A percentile compares a stretch with the other conserved stretches of the same genome.
These are phyloP conservation scores for Komagataella mondaviorum DNA, from an alignment of 805 yeast genomes.

Conservation along the genomic window DNA sequence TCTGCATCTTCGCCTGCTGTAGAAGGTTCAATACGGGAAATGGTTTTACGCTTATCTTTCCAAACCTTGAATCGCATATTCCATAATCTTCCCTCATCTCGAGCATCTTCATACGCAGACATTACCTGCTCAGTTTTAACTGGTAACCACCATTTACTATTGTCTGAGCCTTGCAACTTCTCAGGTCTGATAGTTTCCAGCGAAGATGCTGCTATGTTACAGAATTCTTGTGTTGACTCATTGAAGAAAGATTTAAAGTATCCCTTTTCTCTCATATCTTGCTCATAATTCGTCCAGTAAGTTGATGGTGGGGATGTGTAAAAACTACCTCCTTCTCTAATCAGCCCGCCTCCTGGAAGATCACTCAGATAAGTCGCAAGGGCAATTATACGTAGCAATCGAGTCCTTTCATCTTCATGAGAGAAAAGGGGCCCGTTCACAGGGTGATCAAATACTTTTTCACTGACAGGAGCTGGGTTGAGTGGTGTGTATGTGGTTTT, in stretches of 20 bases:
- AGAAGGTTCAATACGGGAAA: constrained; percentile 15
- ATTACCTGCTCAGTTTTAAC: background rate
- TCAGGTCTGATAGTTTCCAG: background rate
- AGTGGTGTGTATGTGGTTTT: constrained; percentile 39
- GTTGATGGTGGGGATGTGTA: background rate
- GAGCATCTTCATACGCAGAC: background rate
- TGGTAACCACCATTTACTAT: background rate
- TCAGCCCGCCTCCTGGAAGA: background rate
- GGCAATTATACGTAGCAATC: constrained; percentile 16
- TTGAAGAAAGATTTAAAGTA: background rate
- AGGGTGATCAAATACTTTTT: constrained; percentile 51
- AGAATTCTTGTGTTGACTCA: background rate
- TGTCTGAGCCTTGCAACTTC: background rate
- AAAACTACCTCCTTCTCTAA: background rate
- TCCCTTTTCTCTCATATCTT: background rate
- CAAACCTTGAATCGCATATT: constrained; percentile 7
- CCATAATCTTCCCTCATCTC: background rate
- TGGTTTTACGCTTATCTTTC: constrained; percentile 12
- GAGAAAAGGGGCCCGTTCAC: constrained; percentile 43
- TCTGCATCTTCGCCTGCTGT: constrained; percentile 19
- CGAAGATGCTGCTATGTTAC: background rate
- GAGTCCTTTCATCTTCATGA: constrained; percentile 30
- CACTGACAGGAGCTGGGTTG: constrained; percentile 42
- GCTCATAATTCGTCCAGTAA: background rate
- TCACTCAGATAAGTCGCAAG: background rate